phyloP scores from a whole-genome alignment of 257 asterid genomes.

The Solanum phureja region DNA sequence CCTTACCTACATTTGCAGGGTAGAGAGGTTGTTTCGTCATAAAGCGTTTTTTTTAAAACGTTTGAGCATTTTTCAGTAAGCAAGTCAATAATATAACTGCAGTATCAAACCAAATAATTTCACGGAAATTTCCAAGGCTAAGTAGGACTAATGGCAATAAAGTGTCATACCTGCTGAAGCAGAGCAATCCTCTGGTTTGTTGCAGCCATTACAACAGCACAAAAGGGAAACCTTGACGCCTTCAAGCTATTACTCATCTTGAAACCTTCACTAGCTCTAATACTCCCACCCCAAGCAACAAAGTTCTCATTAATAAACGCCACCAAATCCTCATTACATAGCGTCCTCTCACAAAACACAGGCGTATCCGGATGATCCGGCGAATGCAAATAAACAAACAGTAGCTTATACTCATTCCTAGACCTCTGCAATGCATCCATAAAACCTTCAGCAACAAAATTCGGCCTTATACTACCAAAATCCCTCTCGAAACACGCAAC shows the following conservation, averaged over 20 bases:
- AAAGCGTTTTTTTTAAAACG: not conserved
- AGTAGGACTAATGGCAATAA: not conserved
- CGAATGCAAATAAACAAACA: conserved; percentile 95
- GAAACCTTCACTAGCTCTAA: conserved; percentile 92
- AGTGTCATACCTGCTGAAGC: conserved; percentile 67
- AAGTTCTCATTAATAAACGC: conserved; percentile 85
- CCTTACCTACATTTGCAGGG: not conserved
- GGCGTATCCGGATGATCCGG: conserved; percentile 90
- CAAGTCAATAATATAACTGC: not conserved
- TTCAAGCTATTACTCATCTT: conserved; percentile 98
- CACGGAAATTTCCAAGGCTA: not conserved
- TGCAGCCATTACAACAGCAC: conserved; percentile 95
- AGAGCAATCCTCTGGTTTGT: conserved; percentile 94
- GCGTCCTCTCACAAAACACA: conserved; percentile 57
- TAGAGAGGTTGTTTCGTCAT: not conserved
- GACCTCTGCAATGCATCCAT: conserved; percentile 97
- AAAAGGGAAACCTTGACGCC: conserved; percentile 92
- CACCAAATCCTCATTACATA: conserved; percentile 56
- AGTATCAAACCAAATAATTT: not conserved
- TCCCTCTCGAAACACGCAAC: conserved; percentile 62
- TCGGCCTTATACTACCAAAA: conserved; percentile 51
- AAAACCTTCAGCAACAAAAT: conserved; percentile 72
- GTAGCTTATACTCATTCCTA: conserved; percentile 63
- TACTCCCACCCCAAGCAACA: conserved; percentile 94
- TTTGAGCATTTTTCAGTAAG: not conserved